phyloP scores from a whole-genome alignment of 345 rosid genomes.

The Garcia nutans region DNA sequence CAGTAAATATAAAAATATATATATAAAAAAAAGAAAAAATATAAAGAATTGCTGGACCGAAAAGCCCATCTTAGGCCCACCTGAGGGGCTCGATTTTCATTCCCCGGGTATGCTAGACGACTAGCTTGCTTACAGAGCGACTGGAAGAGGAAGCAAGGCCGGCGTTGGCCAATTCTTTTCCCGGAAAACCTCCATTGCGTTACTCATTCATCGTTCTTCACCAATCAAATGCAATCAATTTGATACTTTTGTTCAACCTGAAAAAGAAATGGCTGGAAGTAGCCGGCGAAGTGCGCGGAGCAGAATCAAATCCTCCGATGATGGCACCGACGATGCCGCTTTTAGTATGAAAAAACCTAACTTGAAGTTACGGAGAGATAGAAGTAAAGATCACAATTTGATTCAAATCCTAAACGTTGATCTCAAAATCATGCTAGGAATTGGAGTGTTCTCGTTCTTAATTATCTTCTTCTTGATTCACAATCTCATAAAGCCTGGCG shows the following conservation, averaged over 20 bases:
- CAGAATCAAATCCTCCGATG: slow-evolving; percentile 46
- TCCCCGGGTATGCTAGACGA: background rate
- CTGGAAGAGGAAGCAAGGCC: background rate
- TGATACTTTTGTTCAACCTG: background rate
- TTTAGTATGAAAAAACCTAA: slow-evolving; percentile 22
- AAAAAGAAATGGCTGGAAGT: slow-evolving; percentile 53
- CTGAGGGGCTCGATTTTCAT: background rate
- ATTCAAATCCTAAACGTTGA: slow-evolving; percentile 37
- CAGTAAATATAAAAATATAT: too few species aligned
- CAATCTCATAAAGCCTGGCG: slow-evolving; percentile 35
- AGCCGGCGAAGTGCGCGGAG: slow-evolving; percentile 56
- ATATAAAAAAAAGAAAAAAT: too few species aligned
- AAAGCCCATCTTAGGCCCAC: background rate
- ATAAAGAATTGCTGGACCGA: too few species aligned
- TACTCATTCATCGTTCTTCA: background rate
- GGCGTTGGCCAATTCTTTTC: background rate
- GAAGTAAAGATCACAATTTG: slow-evolving; percentile 25
- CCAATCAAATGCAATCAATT: background rate
- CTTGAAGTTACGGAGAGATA: slow-evolving; percentile 30
- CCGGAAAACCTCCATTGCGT: background rate
- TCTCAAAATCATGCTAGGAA: slow-evolving; percentile 41
- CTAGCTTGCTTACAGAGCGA: background rate
- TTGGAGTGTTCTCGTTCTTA: slow-evolving; percentile 32
- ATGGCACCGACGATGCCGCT: slow-evolving; percentile 35
- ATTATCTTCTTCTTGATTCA: slow-evolving; percentile 36